A percentile compares a stretch with the other conserved stretches of the same genome.
Evolutionary conservation across 2,329 filamentous ascomycete species (phyloP).

Genomic region (Colletotrichum cordylinicola): DNA sequence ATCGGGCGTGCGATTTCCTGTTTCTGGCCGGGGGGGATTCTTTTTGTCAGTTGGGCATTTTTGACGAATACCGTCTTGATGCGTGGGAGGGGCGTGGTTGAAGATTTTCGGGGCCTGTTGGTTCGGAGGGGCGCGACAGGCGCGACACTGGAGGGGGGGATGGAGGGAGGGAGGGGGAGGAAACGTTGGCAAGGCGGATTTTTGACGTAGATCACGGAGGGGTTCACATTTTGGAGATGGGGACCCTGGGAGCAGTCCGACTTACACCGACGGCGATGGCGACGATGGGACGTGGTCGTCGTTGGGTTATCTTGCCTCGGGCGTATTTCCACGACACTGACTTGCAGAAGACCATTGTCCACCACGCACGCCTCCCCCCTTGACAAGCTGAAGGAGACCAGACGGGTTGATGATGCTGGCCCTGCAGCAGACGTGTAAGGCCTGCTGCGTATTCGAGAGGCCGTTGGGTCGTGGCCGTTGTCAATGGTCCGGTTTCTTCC

Average conservation of each 20-base stretch:
- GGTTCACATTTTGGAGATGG: background rate
- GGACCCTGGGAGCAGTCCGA: background rate
- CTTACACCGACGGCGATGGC: constrained; percentile 9
- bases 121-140: constrained; percentile 2
- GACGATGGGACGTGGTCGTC: background rate
- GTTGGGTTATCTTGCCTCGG: background rate
- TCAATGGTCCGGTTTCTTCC: background rate
- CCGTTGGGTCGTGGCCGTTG: background rate
- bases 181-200: background rate
- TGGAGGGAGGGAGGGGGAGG: background rate
- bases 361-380: background rate
- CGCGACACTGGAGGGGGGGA: background rate
- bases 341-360: background rate
- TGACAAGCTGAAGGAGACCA: constrained; percentile 5
- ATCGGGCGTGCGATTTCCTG: background rate
- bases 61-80: background rate
- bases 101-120: background rate
- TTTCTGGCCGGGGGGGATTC: background rate
- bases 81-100: background rate
- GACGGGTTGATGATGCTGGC: background rate
- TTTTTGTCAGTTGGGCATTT: background rate
- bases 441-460: background rate
- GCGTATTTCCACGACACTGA: background rate
- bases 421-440: background rate
- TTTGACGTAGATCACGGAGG: constrained; percentile 6